Base-by-base conservation (phyloP, 2,329 filamentous ascomycete species). In the Phialophora chinensis region DNA sequence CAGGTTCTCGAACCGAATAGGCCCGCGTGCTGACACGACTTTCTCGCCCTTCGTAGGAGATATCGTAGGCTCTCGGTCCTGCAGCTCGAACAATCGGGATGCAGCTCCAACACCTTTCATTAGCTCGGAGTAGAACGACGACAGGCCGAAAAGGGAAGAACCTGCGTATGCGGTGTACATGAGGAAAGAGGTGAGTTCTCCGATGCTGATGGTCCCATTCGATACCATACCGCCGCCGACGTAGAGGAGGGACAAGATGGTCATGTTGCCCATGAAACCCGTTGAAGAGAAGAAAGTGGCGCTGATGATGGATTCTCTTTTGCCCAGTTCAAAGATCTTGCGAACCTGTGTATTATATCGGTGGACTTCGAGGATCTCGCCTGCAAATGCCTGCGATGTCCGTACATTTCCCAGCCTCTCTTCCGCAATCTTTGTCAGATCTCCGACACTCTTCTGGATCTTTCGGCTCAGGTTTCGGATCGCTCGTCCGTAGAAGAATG, bases 91-190 rank as follows among this genome's bases (percentile, higher is more conserved):
- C 1, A 99, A 84, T 67, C 95, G 90, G 74, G 91, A 96, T n/a
- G 95, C 95, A 50, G 95, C 95, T 74, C 96, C 95, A 3, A 97
- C 94, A 50, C 96, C 96, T 79, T 99, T 99, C 95, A 99, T 99
- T 68, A 99, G 85, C 77, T 99, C 95, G 0, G 93, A 97, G 79
- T 97, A 99, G 80, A 99, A 99, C 64, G 91, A 92, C 3, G 93
- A 97, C 1, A 99, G 83, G 3, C 95, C 95, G 73, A 98, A 97
- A 70, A 99, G 86, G 79, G 92, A 96, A 57, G 91, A 95, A 20
- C 88, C 88, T 61, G 88, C 88, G 73, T 90, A 98, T 3, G 92
- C 94, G 2, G 93, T 96, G 79, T 98, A 99, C 94, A 99, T 98
- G 81, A 99, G 86, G 79, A 99, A 99, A 0, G 93, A 96, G 0